Base-by-base conservation (phyloP, 306 rosid species). In the Erythrophleum fordii region DNA sequence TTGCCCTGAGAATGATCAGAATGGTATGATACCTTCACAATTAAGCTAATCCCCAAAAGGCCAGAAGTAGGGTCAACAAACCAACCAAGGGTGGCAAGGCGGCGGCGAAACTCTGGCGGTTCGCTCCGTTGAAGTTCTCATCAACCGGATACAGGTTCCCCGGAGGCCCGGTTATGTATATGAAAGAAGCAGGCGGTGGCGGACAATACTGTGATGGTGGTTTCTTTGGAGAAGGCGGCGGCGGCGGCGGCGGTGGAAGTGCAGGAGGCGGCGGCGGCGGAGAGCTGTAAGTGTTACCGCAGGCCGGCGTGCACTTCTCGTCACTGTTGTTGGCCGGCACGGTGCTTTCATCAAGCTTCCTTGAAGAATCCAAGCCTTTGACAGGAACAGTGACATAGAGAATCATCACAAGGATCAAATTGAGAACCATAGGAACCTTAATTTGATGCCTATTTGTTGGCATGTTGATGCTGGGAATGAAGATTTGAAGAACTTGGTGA, bases 311-410 rank as follows among this genome's bases (percentile, higher is more conserved):
- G 26, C 89, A 86, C 65, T 77, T 83, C 42, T 18, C 61, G 1
- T 11, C 39, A 45, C 82, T 71, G 11, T 42, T 75, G 66, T 76
- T 48, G 52, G 65, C 0, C 5, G 81, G 81, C 26, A 35, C 66
- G 4, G 81, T n/a, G 71, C 72, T 52, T 22, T 88, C 93, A 52
- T 74, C 91, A 22, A 90, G 88, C 77, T 83, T 87, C 77, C 88
- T 83, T 81, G 88, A 62, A 39, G 86, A 62, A n/a, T 73, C 78
- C 69, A 82, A 46, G 23, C 68, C 64, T 61, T 82, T 75, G 76
- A 68, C 48, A 66, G 59, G 86, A 45, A 22, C 5, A 46, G 80
- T 56, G 51, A 77, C 70, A 77, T 31, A 76, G 44, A 72, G 17
- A 34, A 65, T 8, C 14, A 87, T 75, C 8, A 83, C 2, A 35